These are phyloP conservation scores for Tricholoma bakamatsutake DNA, from an alignment of 768 basidiomycete species.

Conservation along the genomic window DNA sequence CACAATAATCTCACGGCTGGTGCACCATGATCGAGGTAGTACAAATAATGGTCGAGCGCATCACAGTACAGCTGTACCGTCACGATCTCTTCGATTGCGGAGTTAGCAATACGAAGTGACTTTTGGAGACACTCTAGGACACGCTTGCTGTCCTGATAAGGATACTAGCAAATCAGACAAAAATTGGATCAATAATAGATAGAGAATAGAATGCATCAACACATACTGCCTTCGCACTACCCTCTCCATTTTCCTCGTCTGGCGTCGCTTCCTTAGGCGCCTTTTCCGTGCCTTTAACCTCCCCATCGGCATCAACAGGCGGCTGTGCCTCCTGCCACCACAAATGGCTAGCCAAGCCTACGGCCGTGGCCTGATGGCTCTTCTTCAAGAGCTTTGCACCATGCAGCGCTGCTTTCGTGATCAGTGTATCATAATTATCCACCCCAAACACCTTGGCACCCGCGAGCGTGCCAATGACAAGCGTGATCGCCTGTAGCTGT, in stretches of 20 bases:
- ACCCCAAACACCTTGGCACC: slow-evolving; percentile 85
- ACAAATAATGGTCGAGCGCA: slow-evolving; percentile 92
- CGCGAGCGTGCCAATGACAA: slow-evolving; percentile 88
- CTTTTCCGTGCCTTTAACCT: slow-evolving; percentile 27
- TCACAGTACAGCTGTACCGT: slow-evolving; percentile 96
- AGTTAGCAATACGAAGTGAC: slow-evolving; percentile 91
- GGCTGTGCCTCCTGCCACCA: slow-evolving; percentile 89
- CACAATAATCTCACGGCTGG: slow-evolving; percentile 63
- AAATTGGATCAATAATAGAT: not conserved
- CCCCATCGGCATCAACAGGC: slow-evolving; percentile 30
- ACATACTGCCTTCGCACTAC: slow-evolving; percentile 50
- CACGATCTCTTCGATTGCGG: slow-evolving; percentile 94
- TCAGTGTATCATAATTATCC: slow-evolving; percentile 96
- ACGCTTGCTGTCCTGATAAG: slow-evolving; percentile 92
- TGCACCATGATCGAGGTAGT: slow-evolving; percentile 91
- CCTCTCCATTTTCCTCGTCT: slow-evolving; percentile 36
- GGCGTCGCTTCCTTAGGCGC: slow-evolving; percentile 32
- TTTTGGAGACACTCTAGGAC: slow-evolving; percentile 98
- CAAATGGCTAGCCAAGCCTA: slow-evolving; percentile 90
- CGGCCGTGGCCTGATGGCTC: slow-evolving; percentile 94
- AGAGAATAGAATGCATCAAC: not conserved
- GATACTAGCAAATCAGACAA: slow-evolving; percentile 42
- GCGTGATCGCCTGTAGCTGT: slow-evolving; percentile 94
- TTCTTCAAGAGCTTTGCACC: slow-evolving; percentile 96
- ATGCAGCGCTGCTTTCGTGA: slow-evolving; percentile 98